These are phyloP conservation scores for Nasturtium officinale DNA, from an alignment of 345 rosid genomes.

Conservation along the genomic window DNA sequence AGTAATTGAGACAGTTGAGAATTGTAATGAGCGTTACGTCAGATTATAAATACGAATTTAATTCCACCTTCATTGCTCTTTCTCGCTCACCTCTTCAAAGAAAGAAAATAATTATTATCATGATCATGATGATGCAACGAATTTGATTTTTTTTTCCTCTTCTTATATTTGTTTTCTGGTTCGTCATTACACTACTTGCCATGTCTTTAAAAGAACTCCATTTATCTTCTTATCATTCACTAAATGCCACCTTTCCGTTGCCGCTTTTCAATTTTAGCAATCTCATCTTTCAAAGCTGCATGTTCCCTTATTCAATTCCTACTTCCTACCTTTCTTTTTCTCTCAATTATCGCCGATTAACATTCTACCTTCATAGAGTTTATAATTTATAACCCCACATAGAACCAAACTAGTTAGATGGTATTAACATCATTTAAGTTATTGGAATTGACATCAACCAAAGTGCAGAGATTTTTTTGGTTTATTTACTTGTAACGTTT, in stretches of 20 bases:
- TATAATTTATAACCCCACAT: constrained; percentile 33
- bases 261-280: constrained; percentile 54
- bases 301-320: constrained; percentile 56
- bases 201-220: constrained; percentile 36
- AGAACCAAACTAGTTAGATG: constrained; percentile 32
- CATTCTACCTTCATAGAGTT: constrained; percentile 29
- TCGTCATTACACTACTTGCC: constrained; percentile 38
- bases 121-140: constrained; percentile 44
- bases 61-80: constrained; percentile 51
- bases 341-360: constrained; percentile 30
- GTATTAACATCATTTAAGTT: constrained; percentile 33
- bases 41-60: constrained; percentile 82
- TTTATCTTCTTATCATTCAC: constrained; percentile 52
- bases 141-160: neutral
- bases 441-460: constrained; percentile 37
- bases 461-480: constrained; percentile 13
- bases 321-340: constrained; percentile 42
- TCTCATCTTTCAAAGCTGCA: constrained; percentile 45
- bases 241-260: constrained; percentile 63
- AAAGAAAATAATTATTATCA: constrained; percentile 31
- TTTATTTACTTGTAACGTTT: constrained; percentile 25
- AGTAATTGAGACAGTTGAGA: constrained; percentile 96
- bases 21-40: constrained; percentile 79
- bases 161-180: neutral
- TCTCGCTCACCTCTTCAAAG: constrained; percentile 40